Base-by-base conservation (phyloP, 352 stramenopile genomes). In the Pilasporangium apinafurcum region DNA sequence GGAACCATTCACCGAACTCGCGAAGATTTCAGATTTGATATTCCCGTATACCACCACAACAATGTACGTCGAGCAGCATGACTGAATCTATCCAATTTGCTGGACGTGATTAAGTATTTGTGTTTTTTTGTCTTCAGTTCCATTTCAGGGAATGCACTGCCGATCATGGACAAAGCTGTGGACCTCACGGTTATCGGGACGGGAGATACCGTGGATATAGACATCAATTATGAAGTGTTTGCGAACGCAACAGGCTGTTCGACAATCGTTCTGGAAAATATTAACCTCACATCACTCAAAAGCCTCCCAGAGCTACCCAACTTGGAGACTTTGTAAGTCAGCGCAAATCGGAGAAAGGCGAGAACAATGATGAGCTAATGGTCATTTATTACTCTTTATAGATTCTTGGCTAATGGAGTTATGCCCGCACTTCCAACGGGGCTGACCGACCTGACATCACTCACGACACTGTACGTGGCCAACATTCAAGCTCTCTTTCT, bases 201-300 rank as follows among this genome's bases (percentile, higher is more conserved):
- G 9, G 59, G 53, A 21, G 42, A 53, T 9, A 31, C 44, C 5
- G 42, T 70, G n/a, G 53, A 44, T 29, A 36, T 65, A 7, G 39
- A 48, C 10, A 36, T 68, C 10, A 36, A 30, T 3, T 33, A 40
- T 24, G 45, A 52, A 2, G 37, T 53, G 33, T 63, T 70, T 14
- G 20, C 17, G 17, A 65, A 64, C 13, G 63, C 59, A 13, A 53
- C 32, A 2, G 47, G 58, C n/a, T 44, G 57, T 16, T 61, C 56
- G 37, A 56, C 46, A 4, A 34, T 74, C 14, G 57, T 67, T 33
- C 30, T 74, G 16, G 63, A 74, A 38, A 74, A 74, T 49, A 14
- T 74, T 43, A 57, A 70, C 29, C 40, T 74, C 12, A 51, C 53
- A 22, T 26, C 28, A 6, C 56, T 74, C 33, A 10, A 33, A 20